A percentile compares a stretch with the other conserved stretches of the same genome.
Evolutionary conservation across 345 rosid genomes (phyloP).

Genomic region (Camelina laxa): DNA sequence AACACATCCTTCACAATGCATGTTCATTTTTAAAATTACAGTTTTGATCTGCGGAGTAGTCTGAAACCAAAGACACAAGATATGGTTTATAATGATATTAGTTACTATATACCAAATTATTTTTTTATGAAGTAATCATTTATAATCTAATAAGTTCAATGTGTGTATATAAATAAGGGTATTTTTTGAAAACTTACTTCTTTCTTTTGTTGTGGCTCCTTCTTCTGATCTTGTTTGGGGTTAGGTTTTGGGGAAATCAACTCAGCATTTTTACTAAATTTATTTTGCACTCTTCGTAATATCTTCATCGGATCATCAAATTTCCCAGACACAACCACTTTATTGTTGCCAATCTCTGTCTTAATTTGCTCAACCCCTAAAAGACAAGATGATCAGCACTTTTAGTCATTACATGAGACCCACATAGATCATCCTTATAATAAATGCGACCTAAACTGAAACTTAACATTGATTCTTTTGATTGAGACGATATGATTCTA

Average conservation of each 20-base stretch:
- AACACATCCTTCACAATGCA: slow-evolving; percentile 80
- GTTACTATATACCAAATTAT: not conserved
- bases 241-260: slow-evolving; percentile 59
- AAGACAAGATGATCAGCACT: not conserved
- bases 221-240: slow-evolving; percentile 30
- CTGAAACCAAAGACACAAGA: slow-evolving; percentile 9
- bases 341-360: slow-evolving; percentile 45
- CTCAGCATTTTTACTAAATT: slow-evolving; percentile 56
- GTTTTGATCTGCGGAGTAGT: slow-evolving; percentile 48
- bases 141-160: not conserved
- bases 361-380: slow-evolving; percentile 62
- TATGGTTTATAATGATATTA: not conserved
- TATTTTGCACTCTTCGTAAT: slow-evolving; percentile 55
- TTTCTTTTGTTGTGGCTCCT: slow-evolving; percentile 45
- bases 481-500: not conserved
- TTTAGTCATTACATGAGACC: not conserved
- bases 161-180: not conserved
- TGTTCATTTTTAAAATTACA: slow-evolving; percentile 52
- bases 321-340: slow-evolving; percentile 57
- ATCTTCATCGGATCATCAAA: slow-evolving; percentile 56
- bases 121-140: not conserved
- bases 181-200: slow-evolving; percentile 33
- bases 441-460: too few relatives aligned
- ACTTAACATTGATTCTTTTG: not conserved
- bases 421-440: not conserved